Conservation (phyloP, 164 flowering plant species). For the Umbilicus rupestris region DNA sequence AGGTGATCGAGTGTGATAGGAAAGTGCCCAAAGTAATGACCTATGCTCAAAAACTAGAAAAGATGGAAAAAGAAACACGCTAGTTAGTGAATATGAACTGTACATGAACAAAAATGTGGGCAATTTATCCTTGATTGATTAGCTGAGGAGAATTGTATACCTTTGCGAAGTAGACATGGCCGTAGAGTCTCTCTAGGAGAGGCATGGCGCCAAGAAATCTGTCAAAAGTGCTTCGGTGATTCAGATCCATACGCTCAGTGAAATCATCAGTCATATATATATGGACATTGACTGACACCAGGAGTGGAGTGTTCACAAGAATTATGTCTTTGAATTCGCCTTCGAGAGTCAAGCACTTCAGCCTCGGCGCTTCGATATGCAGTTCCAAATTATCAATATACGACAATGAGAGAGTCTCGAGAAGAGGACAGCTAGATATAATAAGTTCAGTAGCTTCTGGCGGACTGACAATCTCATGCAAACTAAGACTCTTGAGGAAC, state of each 20-base stretch:
- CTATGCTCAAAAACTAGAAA: slow-evolving; percentile 57
- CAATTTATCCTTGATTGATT: no score
- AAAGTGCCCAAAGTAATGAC: slow-evolving; percentile 24
- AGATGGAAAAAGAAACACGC: background rate
- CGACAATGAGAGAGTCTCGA: slow-evolving; percentile 49
- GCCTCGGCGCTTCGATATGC: slow-evolving; percentile 52
- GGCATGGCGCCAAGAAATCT: slow-evolving; percentile 54
- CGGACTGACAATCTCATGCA: slow-evolving; percentile 35
- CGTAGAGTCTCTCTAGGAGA: slow-evolving; percentile 45
- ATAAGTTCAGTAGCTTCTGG: slow-evolving; percentile 38
- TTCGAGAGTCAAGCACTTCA: slow-evolving; percentile 45
- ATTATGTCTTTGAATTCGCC: slow-evolving; percentile 56
- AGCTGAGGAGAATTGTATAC: slow-evolving; percentile 18
- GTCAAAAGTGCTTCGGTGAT: slow-evolving; percentile 37
- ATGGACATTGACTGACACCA: slow-evolving; percentile 31
- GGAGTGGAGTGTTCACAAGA: slow-evolving; percentile 41
- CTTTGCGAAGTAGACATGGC: slow-evolving; percentile 56
- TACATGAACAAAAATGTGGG: background rate
- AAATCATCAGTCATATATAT: slow-evolving; percentile 49
- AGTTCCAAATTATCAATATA: slow-evolving; percentile 42
- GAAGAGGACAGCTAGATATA: slow-evolving; percentile 52
- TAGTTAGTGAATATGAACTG: background rate
- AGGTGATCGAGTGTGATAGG: slow-evolving; percentile 29
- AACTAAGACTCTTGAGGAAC: slow-evolving; percentile 36
- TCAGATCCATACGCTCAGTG: slow-evolving; percentile 38